Evolutionary conservation across 164 flowering plant genomes (phyloP).

Genomic region (Chimonanthus salicifolius): DNA sequence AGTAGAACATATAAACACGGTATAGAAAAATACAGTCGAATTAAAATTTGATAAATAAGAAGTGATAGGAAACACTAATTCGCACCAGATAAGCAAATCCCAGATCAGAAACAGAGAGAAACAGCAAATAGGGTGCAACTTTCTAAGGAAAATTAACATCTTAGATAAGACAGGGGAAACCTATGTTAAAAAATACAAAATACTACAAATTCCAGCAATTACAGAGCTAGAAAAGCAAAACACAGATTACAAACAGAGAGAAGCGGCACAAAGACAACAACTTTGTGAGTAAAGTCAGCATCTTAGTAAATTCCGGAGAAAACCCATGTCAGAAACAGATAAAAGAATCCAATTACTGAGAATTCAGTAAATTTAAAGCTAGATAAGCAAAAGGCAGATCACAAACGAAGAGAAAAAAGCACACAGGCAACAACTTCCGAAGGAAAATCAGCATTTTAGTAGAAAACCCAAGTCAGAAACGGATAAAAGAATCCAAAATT

Average conservation of each 20-base stretch:
- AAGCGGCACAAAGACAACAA: not conserved
- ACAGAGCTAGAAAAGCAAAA: not conserved
- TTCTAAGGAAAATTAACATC: no score
- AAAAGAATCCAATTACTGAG: conserved; percentile 2
- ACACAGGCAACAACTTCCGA: not conserved
- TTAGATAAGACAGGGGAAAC: no score
- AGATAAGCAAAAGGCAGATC: not conserved
- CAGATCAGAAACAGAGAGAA: not conserved
- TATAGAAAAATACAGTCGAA: not conserved
- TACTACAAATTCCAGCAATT: not conserved
- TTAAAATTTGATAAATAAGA: not conserved
- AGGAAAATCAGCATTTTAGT: not conserved
- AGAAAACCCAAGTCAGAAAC: not conserved
- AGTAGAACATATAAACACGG: not conserved
- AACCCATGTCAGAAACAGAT: not conserved
- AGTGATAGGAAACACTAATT: not conserved
- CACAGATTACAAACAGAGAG: not conserved
- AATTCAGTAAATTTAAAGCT: not conserved
- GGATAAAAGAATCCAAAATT: conserved; percentile 1
- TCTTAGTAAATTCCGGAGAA: not conserved
- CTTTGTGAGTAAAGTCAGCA: not conserved
- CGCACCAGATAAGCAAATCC: not conserved
- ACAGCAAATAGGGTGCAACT: no score
- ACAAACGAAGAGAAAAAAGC: not conserved
- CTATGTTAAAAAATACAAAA: no score